Conservation (phyloP, 164 flowering plant species). For the Platanus orientalis region DNA sequence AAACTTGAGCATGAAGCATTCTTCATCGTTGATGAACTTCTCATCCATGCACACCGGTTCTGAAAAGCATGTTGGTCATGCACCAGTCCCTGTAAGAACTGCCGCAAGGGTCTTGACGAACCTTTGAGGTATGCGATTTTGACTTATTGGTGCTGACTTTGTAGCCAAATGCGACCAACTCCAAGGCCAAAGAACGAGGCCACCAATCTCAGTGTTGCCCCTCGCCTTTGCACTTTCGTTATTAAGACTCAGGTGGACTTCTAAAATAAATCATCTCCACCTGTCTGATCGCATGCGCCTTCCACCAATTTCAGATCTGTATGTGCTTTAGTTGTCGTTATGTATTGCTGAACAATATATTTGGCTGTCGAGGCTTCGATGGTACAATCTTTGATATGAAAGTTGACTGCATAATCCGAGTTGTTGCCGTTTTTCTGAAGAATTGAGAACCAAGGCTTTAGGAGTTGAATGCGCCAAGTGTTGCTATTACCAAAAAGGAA, state of each 20-base stretch:
- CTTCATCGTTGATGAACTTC: slow-evolving; percentile 56
- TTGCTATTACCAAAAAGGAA: too few relatives aligned
- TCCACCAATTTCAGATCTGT: slow-evolving; percentile 44
- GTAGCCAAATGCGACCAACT: slow-evolving; percentile 65
- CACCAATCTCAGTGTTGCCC: slow-evolving; percentile 55
- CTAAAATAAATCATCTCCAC: slow-evolving; percentile 69
- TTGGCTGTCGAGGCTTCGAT: slow-evolving; percentile 80
- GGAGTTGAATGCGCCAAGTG: too few relatives aligned
- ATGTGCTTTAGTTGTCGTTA: slow-evolving; percentile 78
- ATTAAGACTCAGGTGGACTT: slow-evolving; percentile 30
- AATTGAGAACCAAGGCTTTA: too few relatives aligned
- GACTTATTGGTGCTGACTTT: slow-evolving; percentile 71
- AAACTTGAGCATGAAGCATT: slow-evolving; percentile 70
- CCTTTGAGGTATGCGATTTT: slow-evolving; percentile 52
- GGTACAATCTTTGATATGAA: slow-evolving; percentile 51
- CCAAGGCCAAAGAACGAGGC: slow-evolving; percentile 59
- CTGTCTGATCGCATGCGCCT: slow-evolving; percentile 76
- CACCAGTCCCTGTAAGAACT: slow-evolving; percentile 77
- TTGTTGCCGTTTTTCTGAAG: too few relatives aligned
- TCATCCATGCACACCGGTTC: slow-evolving; percentile 81
- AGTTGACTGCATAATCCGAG: slow-evolving; percentile 41
- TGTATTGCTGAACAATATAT: slow-evolving; percentile 81
- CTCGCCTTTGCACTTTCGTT: slow-evolving; percentile 32
- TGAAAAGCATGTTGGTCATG: slow-evolving; percentile 62
- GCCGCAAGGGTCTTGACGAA: slow-evolving; percentile 81